Conservation (phyloP, 768 basidiomycete genomes). For the Chalciporus pseudorubinellus region DNA sequence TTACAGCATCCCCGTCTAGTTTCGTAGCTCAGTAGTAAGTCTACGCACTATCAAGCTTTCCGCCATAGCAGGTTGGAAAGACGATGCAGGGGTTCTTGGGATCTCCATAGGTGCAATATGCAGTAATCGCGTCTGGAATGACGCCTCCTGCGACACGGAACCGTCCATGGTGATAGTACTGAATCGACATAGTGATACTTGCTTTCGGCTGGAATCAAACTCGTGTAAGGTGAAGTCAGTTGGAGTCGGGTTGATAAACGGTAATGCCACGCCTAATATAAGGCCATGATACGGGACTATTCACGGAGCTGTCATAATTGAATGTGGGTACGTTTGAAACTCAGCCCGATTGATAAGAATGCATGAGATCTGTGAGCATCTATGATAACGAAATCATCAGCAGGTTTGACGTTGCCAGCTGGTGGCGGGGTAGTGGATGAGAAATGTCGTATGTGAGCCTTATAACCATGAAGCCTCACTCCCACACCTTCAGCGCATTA, state of each 20-base stretch:
- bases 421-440: no score
- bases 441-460: no score
- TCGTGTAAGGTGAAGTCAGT: neutral
- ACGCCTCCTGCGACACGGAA: constrained; percentile 52
- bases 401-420: no score
- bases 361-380: no score
- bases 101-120: constrained; percentile 56
- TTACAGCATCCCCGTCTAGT: neutral
- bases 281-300: neutral
- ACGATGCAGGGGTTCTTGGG: constrained; percentile 55
- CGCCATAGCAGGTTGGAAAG: constrained; percentile 59
- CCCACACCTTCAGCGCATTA: no score
- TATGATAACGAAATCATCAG: no score
- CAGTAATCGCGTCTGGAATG: constrained; percentile 57
- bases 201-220: neutral
- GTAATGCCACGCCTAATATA: neutral
- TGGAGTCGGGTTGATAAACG: neutral
- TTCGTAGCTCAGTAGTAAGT: neutral
- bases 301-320: neutral
- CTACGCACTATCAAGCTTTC: constrained; percentile 47
- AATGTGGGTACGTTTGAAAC: neutral
- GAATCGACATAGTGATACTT: constrained; percentile 29
- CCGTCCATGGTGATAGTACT: constrained; percentile 54
- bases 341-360: constrained; percentile 6
- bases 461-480: no score